Base-by-base conservation (phyloP, 805 yeast species). In the Starmerella asiatica region DNA sequence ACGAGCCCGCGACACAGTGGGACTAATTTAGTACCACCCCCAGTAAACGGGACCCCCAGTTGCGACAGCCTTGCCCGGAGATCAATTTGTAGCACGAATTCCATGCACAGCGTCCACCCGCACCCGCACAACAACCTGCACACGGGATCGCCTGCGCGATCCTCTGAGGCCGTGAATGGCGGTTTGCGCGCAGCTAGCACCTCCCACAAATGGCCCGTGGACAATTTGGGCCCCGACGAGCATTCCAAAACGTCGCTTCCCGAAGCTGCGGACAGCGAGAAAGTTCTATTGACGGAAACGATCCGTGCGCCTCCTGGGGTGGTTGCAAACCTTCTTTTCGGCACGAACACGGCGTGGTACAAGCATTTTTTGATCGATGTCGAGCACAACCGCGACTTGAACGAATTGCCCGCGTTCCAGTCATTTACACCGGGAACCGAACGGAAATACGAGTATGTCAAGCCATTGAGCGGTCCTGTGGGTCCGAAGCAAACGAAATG, bases 401-500 rank as follows among this genome's bases (percentile, higher is more conserved):
- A 43, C 32, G 43, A 47, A 8, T 32, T 53, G 29, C 52, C 52
- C 7, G 30, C 44, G 6, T 52, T 56, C 37, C 42, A 49, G 27
- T 52, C 42, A 4, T 44, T 42, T n/a, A 42, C 40, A n/a, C 38
- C 41, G 18, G 59, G 59, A 31, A 50, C 51, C 39, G 20, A 65
- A 66, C 57, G 65, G 5, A 40, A 51, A 26, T 86, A 71, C 55
- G 67, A 70, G 4, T 91, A 86, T 58, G 69, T 71, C 36, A 82
- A 82, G 58, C 83, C 79, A 1, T 65, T 91, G 41, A 74, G 76
- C 38, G 85, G 72, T 38, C 71, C 94, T 1, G 75, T 91, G 28
- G 98, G 98, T 0, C 98, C 98, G 11, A 85, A 83, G 52, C 83
- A 88, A 19, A 86, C 99, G 2, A 74, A 69, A 41, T 82, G 93